Evolutionary conservation across 257 asterid genomes (phyloP).

Genomic region (Lavandula angustifolia): DNA sequence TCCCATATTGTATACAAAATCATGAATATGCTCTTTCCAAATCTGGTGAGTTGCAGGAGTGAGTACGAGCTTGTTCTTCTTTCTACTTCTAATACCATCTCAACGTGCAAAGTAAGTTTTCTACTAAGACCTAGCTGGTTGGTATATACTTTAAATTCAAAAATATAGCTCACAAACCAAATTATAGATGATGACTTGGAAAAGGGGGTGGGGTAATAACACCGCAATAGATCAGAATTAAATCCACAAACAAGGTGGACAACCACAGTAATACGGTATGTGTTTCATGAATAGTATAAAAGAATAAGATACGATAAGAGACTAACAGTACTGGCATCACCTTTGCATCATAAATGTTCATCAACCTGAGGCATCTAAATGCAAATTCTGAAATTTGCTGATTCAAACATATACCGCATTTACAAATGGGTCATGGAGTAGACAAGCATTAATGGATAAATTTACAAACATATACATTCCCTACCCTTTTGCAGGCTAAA

Average conservation of each 20-base stretch:
- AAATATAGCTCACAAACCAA: neutral
- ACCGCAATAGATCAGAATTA: neutral
- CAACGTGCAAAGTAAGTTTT: neutral
- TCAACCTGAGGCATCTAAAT: neutral
- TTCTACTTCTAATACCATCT: neutral
- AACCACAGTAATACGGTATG: no score
- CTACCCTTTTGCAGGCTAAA: constrained; percentile 7
- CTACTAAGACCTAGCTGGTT: no score
- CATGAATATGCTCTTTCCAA: neutral
- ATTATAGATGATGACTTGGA: neutral
- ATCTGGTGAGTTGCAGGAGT: neutral
- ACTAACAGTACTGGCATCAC: neutral
- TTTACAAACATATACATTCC: neutral
- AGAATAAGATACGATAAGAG: neutral
- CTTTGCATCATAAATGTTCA: neutral
- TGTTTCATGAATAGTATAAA: neutral
- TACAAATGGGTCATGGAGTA: constrained; percentile 1
- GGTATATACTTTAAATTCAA: neutral
- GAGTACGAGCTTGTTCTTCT: neutral
- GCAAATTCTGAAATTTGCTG: neutral
- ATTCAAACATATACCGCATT: neutral
- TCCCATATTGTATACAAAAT: neutral
- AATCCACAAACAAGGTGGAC: neutral
- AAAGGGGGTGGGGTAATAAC: neutral
- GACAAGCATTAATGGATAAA: no score